Percentiles rank a stretch among this genome's conserved stretches.
phyloP scores from a whole-genome alignment of 257 asterid species.

The Salvia rosmarinus region DNA sequence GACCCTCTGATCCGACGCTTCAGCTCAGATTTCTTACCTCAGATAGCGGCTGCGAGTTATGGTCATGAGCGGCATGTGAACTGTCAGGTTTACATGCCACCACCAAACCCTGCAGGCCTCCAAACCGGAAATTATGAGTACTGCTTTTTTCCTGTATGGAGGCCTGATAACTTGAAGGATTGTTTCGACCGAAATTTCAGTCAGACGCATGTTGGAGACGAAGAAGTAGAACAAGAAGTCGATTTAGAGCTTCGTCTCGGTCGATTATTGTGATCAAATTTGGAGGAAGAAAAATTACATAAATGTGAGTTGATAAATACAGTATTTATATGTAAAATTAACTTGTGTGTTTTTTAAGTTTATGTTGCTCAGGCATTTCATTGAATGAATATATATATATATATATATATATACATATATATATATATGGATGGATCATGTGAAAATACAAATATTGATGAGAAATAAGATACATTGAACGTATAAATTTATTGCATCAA shows the following conservation, averaged over 20 bases:
- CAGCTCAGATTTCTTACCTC: constrained; percentile 27
- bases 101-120: constrained; percentile 40
- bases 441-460: too few species aligned
- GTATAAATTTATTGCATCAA: too few species aligned
- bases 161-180: constrained; percentile 27
- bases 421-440: too few species aligned
- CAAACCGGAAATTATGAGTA: constrained; percentile 26
- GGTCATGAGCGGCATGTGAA: constrained; percentile 11
- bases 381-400: too few species aligned
- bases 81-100: constrained; percentile 43
- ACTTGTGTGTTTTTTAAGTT: neutral
- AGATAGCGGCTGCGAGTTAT: constrained; percentile 27
- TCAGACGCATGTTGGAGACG: constrained; percentile 31
- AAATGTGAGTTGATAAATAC: constrained; percentile 26
- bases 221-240: constrained; percentile 41
- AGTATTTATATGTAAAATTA: neutral
- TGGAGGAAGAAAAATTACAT: neutral
- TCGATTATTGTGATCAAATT: constrained; percentile 30
- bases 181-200: constrained; percentile 28
- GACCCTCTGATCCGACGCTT: neutral
- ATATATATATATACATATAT: too few species aligned
- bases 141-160: constrained; percentile 24
- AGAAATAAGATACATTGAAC: too few species aligned
- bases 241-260: constrained; percentile 87
- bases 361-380: neutral